Evolutionary conservation across 1,284 basidiomycete genomes (phyloP), one percentile per base, ranked within the genome.

Genomic region (Sphagnurus paluster): DNA sequence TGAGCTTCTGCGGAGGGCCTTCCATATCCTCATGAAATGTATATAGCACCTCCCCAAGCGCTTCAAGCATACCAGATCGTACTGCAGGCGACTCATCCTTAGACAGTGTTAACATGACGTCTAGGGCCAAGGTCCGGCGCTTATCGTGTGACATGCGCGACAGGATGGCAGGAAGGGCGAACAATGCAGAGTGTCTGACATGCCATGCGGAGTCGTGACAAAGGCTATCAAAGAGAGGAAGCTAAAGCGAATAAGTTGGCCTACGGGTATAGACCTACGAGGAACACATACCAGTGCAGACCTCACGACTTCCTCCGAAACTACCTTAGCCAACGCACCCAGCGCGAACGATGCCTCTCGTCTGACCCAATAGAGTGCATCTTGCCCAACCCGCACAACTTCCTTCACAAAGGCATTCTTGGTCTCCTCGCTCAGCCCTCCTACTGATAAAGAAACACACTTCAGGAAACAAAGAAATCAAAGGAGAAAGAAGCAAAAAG

Each of bases 331-430:
- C 42, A 98, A 72, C 2, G 87, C 87, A 0, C 92, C 93, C 17
- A 98, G 74, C 1, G 94, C 92, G 52, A 93, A 89, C 0, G 90
- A 90, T 1, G 91, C 93, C 66, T 98, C 95, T 42, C 91, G 81
- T 54, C 95, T 77, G 7, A 97, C 92, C 76, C 88, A 90, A 47
- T 86, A 87, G 4, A 89, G 77, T 35, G 84, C 72, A 58, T 98
- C 94, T 35, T 75, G 75, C n/a, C 81, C 77, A 10, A 92, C 84
- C 23, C 85, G 77, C 53, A 89, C 79, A 2, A 98, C 82, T 64
- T 97, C 93, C 39, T 80, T 78, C 1, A 96, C 80, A 61, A 98
- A 93, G 1, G 80, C 76, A 10, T 65, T 62, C 43, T 84, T 76
- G 5, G 81, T 79, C 26, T 85, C 81, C 14, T 81, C 75, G 13